Evolutionary conservation across 495 filamentous ascomycete genomes (phyloP), one percentile per base, ranked within the genome.

Genomic region (Aspergillus homomorphus): DNA sequence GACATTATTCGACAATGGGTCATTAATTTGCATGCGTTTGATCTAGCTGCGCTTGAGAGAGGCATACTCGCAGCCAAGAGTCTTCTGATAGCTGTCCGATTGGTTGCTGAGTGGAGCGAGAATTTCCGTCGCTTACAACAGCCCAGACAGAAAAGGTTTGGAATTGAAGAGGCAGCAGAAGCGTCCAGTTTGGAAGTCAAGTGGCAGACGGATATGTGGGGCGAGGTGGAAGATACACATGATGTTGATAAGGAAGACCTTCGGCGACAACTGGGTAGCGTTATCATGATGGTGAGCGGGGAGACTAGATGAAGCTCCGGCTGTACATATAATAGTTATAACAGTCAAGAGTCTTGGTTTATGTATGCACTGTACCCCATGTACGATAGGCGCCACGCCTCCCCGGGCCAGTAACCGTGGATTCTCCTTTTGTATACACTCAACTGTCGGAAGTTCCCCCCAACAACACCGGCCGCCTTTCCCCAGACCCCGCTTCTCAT

Each of bases 171-270:
- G 67, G 92, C 92, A 16, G 85, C 89, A 3, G 76, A 83, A 70
- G 85, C 91, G 22, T 86, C 87, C 4, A 95, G 83, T 61, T 62
- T 94, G 20, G 94, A 98, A 78, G 90, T 96, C 18, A 79, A 81
- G 61, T 97, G 90, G 87, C 94, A 98, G 81, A 96, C 88, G 5
- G 76, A 84, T 16, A 82, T 85, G 75, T 98, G 94, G 92, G 94
- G 94, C 1, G 92, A 95, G 77, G 94, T 98, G 3, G 95, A 98
- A 73, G 94, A 98, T 75, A 96, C 92, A 43, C 95, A 98, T 74
- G 94, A 98, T 83, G 94, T 98, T 2, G 87, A 96, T 65, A 91
- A 85, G 71, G 94, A 96, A 74, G 94, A 98, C 75, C 44, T 98
- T 63, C 82, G 82, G 71, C 82, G 94, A 62, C 94, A 96, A 76